These are phyloP conservation scores for Suillus sp. DNA, from an alignment of 768 basidiomycete species.

Conservation along the genomic window DNA sequence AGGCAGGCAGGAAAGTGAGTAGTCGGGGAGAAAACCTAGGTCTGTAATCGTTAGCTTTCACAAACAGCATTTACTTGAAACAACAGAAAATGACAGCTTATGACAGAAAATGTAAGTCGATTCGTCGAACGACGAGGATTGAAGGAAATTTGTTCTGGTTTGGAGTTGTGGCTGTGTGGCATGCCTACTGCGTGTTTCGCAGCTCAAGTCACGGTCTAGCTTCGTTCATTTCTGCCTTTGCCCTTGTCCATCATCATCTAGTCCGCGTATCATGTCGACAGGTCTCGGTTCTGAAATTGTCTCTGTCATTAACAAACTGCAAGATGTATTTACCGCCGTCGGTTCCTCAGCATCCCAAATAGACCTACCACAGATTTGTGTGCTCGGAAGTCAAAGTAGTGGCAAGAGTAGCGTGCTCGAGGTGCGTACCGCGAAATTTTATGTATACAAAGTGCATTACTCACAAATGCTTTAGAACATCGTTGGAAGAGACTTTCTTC, in stretches of 20 bases:
- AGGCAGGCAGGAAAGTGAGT: neutral
- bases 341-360: slow-evolving; percentile 77
- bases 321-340: slow-evolving; percentile 87
- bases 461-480: slow-evolving; percentile 66
- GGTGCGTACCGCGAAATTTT: slow-evolving; percentile 44
- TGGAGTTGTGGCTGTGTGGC: slow-evolving; percentile 31
- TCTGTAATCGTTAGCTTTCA: neutral
- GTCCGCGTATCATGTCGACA: slow-evolving; percentile 44
- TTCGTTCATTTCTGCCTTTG: slow-evolving; percentile 17
- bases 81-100: no score
- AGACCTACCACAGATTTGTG: slow-evolving; percentile 92
- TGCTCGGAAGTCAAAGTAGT: slow-evolving; percentile 88
- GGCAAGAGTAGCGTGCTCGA: slow-evolving; percentile 93
- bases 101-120: neutral
- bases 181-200: slow-evolving; percentile 25
- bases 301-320: slow-evolving; percentile 81
- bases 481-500: slow-evolving; percentile 96
- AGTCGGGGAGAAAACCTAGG: neutral
- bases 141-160: slow-evolving; percentile 12
- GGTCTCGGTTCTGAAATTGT: slow-evolving; percentile 84
- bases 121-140: neutral
- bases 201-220: slow-evolving; percentile 9
- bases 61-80: neutral
- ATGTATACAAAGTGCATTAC: slow-evolving; percentile 13
- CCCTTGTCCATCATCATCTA: slow-evolving; percentile 2